Base-by-base conservation (phyloP, 345 rosid species). In the Citrus hindsii region DNA sequence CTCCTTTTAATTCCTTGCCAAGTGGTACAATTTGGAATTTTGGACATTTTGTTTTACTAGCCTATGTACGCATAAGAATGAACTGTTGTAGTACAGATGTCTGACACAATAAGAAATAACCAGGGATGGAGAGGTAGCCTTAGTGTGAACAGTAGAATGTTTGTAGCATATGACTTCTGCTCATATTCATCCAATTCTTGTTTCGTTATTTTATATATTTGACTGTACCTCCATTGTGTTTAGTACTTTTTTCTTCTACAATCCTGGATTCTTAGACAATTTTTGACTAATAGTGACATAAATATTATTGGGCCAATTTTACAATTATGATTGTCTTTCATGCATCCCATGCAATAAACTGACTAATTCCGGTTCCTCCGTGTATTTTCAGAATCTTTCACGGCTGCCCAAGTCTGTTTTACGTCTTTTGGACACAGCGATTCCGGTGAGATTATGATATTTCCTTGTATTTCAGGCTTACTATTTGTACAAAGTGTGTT, bases 401-500 rank as follows among this genome's bases (percentile, higher is more conserved):
- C 88, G 98, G 79, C 79, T 94, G 75, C 89, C 96, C 5, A 94
- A 92, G 84, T 97, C 99, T 64, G 76, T 85, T 76, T 84, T 97
- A 88, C 99, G 95, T 77, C 98, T 94, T 83, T 86, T 97, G 74
- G 94, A 88, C 81, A 93, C 89, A 61, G 76, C 89, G 61, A 97
- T 97, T 83, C 98, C 99, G 83, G 99, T 97, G 60, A 73, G 53
- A 69, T 12, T 4, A 48, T 40, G 24, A 32, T 3, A 22, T 69
- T 30, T 51, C 64, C 60, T 25, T 79, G 25, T 30, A 18, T 37
- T 18, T 22, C 66, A 4, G 40, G 74, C 32, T 75, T 73, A 62
- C 21, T 65, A 13, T 37, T 7, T 76, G 14, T 13, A n/a, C 3
- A 30, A 24, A 46, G 16, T 56, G 35, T 75, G 58, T 60, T 13